These are phyloP conservation scores for Saksenaea oblongispora DNA, from an alignment of 371 early-diverging fungal genomes.

Conservation along the genomic window DNA sequence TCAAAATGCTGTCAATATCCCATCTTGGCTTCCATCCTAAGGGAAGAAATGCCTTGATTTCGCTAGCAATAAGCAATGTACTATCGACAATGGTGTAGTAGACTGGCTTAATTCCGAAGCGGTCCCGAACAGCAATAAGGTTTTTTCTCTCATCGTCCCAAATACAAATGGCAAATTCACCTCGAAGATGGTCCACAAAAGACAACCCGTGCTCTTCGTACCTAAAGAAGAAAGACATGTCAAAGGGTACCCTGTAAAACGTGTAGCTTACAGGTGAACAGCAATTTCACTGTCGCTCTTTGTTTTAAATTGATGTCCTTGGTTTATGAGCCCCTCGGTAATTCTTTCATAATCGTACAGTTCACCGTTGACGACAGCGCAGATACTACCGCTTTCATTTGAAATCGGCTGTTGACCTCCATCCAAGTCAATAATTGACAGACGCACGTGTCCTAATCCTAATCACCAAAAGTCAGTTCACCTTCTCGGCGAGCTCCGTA, in stretches of 20 bases:
- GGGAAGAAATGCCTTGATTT: conserved; percentile 27
- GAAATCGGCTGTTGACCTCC: conserved; percentile 23
- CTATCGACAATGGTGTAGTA: conserved; percentile 24
- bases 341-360: conserved; percentile 28
- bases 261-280: conserved; percentile 12
- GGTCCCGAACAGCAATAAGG: conserved; percentile 23
- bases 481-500: background rate
- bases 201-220: conserved; percentile 18
- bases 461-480: background rate
- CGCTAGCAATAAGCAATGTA: conserved; percentile 21
- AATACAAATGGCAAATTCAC: conserved; percentile 23
- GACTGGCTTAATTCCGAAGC: conserved; percentile 26
- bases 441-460: conserved; percentile 22
- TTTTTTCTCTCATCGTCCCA: conserved; percentile 13
- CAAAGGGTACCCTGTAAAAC: background rate
- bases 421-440: conserved; percentile 25
- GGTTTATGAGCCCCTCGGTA: conserved; percentile 10
- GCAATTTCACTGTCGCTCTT: conserved; percentile 29
- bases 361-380: conserved; percentile 26
- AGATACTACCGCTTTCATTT: conserved; percentile 6
- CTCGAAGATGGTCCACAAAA: conserved; percentile 25
- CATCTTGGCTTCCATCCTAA: conserved; percentile 24
- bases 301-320: conserved; percentile 23
- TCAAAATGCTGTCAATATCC: conserved; percentile 22
- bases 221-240: background rate